These are phyloP conservation scores for Lodderomyces elongisporus DNA, from an alignment of 1,139 yeast genomes.

Conservation along the genomic window DNA sequence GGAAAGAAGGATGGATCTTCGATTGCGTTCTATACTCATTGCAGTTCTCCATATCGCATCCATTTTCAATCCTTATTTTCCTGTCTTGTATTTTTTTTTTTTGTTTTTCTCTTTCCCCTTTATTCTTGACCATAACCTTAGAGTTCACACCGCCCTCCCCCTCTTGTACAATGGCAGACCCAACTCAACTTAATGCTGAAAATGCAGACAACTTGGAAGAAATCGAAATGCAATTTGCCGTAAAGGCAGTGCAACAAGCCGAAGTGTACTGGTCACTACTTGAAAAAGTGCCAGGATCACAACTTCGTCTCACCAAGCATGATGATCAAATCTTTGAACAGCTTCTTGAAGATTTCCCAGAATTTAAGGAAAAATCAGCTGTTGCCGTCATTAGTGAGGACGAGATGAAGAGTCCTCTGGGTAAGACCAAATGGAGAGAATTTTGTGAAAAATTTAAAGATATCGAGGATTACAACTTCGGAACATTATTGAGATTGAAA, in stretches of 20 bases:
- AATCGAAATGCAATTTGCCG: constrained; percentile 95
- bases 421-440: constrained; percentile 88
- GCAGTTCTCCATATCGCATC: too few relatives aligned
- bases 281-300: constrained; percentile 70
- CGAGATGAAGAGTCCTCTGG: constrained; percentile 72
- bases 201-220: constrained; percentile 57
- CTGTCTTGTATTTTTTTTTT: too few relatives aligned
- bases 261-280: constrained; percentile 89
- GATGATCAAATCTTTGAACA: constrained; percentile 81
- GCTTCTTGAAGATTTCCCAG: constrained; percentile 77
- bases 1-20: too few relatives aligned
- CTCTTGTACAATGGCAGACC: constrained; percentile 9
- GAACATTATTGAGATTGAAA: constrained; percentile 79
- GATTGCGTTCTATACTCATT: too few relatives aligned
- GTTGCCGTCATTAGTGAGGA: constrained; percentile 64
- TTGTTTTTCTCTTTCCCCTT: too few relatives aligned
- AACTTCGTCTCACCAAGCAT: constrained; percentile 66
- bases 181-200: constrained; percentile 40
- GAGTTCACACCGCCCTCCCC: too few relatives aligned
- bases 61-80: too few relatives aligned
- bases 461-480: constrained; percentile 89
- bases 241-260: constrained; percentile 93
- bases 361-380: constrained; percentile 56
- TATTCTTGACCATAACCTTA: too few relatives aligned
- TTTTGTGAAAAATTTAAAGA: constrained; percentile 82